Evolutionary conservation across 2,329 filamentous ascomycete species (phyloP).

Genomic region (Fusarium succisae): DNA sequence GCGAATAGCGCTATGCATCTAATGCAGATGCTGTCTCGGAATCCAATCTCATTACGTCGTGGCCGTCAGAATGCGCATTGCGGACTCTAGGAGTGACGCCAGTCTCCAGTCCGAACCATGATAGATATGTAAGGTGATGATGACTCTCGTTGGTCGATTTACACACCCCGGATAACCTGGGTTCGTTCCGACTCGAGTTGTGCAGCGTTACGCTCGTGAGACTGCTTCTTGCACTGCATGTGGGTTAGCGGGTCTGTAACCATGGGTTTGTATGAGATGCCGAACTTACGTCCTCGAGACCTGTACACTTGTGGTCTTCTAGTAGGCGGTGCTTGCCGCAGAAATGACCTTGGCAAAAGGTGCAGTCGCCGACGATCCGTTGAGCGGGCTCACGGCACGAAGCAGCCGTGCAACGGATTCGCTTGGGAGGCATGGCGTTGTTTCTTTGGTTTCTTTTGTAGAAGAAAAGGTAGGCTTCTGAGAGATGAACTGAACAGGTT

Average conservation of each 20-base stretch:
- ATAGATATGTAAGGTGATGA: background rate
- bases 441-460: slow-evolving; percentile 6
- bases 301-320: slow-evolving; percentile 92
- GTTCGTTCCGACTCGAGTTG: slow-evolving; percentile 94
- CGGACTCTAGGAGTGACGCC: slow-evolving; percentile 32
- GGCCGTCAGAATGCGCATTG: slow-evolving; percentile 31
- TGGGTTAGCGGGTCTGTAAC: slow-evolving; percentile 1
- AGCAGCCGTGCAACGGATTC: slow-evolving; percentile 87
- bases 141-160: slow-evolving; percentile 42
- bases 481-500: slow-evolving; percentile 1
- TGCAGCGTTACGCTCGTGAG: slow-evolving; percentile 90
- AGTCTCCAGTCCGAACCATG: slow-evolving; percentile 15
- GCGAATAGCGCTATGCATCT: slow-evolving; percentile 35
- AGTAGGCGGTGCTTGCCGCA: slow-evolving; percentile 94
- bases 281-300: slow-evolving; percentile 81
- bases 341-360: slow-evolving; percentile 92
- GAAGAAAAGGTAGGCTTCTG: background rate
- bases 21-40: slow-evolving; percentile 29
- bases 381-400: slow-evolving; percentile 89
- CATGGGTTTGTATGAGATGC: background rate
- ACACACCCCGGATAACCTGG: slow-evolving; percentile 92
- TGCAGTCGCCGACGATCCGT: slow-evolving; percentile 94
- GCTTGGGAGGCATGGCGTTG: slow-evolving; percentile 72
- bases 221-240: slow-evolving; percentile 89
- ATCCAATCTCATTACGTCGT: slow-evolving; percentile 42